phyloP scores from a whole-genome alignment of 768 basidiomycete species.

The Cystobasidium tubakii region DNA sequence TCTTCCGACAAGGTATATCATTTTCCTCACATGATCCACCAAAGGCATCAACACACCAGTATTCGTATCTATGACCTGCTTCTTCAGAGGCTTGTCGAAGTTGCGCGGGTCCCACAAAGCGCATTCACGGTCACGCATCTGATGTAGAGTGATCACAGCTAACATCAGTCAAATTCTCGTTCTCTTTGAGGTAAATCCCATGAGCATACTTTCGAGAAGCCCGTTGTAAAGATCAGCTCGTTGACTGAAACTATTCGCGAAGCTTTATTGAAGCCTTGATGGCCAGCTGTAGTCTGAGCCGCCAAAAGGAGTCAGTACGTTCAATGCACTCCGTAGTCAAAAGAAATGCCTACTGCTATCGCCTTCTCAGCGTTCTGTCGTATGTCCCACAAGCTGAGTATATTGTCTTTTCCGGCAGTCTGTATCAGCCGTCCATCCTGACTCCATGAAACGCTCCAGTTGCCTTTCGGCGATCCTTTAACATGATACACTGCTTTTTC shows the following conservation, averaged over 20 bases:
- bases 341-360: constrained; percentile 11
- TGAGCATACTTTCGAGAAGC: constrained; percentile 25
- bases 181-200: too few species aligned
- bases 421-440: constrained; percentile 18
- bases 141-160: too few species aligned
- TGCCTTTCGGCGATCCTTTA: constrained; percentile 18
- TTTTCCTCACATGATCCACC: constrained; percentile 47
- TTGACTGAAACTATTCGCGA: constrained; percentile 9
- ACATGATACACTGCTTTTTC: not conserved
- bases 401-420: constrained; percentile 33
- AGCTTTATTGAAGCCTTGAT: constrained; percentile 34
- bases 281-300: constrained; percentile 4
- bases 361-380: not conserved
- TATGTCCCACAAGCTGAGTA: constrained; percentile 27
- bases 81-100: constrained; percentile 39
- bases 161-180: too few species aligned
- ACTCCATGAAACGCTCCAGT: constrained; percentile 32
- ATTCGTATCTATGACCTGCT: constrained; percentile 47
- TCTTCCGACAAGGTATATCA: constrained; percentile 49
- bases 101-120: constrained; percentile 44
- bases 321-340: not conserved
- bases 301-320: not conserved
- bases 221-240: constrained; percentile 28
- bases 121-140: constrained; percentile 49
- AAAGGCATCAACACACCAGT: constrained; percentile 47